A percentile compares a stretch with the other conserved stretches of the same genome.
These are phyloP conservation scores for Beauveria rudraprayagi DNA, from an alignment of 2,329 filamentous ascomycete species.

Conservation along the genomic window DNA sequence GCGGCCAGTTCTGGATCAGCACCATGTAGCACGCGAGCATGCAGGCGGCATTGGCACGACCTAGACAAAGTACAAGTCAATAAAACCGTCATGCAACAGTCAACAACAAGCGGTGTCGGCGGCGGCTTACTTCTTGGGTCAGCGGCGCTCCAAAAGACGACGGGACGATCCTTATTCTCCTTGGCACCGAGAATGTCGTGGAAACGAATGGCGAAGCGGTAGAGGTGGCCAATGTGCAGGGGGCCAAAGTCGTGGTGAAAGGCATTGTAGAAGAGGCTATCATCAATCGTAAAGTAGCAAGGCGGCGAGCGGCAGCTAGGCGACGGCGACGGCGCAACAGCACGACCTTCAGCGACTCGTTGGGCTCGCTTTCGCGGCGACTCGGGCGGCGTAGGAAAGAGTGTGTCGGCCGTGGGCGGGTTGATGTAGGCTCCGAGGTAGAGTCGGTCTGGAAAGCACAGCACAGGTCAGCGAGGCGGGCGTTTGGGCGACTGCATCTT, in stretches of 20 bases:
- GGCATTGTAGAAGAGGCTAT: slow-evolving; percentile 88
- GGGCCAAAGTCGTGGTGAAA: slow-evolving; percentile 99
- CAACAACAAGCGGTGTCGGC: background rate
- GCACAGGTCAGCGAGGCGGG: background rate
- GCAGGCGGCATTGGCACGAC: slow-evolving; percentile 87
- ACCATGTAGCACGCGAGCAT: slow-evolving; percentile 98
- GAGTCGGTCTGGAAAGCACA: slow-evolving; percentile 62
- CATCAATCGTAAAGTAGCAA: slow-evolving; percentile 93
- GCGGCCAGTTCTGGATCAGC: slow-evolving; percentile 93
- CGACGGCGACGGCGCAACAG: slow-evolving; percentile 12
- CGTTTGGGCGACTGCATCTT: too few species aligned
- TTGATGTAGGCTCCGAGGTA: slow-evolving; percentile 90
- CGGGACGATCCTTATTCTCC: slow-evolving; percentile 79
- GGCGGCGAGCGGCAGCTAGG: slow-evolving; percentile 44
- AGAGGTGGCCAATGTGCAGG: slow-evolving; percentile 92
- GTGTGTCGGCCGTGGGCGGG: slow-evolving; percentile 69
- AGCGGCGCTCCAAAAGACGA: slow-evolving; percentile 93
- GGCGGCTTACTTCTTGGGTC: slow-evolving; percentile 71
- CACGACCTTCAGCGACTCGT: slow-evolving; percentile 51
- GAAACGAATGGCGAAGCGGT: slow-evolving; percentile 91
- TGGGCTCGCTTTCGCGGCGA: slow-evolving; percentile 36
- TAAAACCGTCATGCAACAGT: background rate
- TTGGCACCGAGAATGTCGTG: slow-evolving; percentile 91
- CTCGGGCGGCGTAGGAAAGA: slow-evolving; percentile 63
- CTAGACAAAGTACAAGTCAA: slow-evolving; percentile 32